Conservation (phyloP, 2,329 filamentous ascomycete species). For the Fusarium protoensiforme region DNA sequence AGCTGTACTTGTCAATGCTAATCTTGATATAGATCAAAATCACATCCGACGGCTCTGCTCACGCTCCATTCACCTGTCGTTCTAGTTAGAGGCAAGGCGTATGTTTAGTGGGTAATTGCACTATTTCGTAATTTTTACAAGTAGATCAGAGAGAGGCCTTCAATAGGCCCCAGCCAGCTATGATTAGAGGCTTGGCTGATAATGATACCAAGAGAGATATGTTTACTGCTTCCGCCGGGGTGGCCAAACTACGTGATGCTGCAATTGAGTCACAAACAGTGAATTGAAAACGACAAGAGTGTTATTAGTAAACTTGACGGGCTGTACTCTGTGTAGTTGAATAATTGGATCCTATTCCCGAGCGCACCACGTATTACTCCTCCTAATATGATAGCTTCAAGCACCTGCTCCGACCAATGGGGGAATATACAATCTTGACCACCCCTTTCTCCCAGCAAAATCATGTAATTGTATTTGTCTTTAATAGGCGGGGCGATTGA, state of each 20-base stretch:
- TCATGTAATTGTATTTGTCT: background rate
- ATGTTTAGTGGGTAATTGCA: background rate
- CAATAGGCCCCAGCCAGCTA: background rate
- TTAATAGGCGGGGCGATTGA: slow-evolving; percentile 34
- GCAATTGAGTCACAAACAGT: background rate
- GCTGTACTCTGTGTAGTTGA: background rate
- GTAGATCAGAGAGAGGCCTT: background rate
- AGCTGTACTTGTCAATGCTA: background rate
- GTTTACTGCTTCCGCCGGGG: background rate
- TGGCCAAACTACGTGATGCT: background rate
- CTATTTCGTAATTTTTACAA: background rate
- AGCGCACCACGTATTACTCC: background rate
- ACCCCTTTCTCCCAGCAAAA: background rate
- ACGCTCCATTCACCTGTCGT: slow-evolving; percentile 38
- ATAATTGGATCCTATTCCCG: background rate
- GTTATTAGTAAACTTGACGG: background rate
- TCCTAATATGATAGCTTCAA: background rate
- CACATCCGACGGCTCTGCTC: slow-evolving; percentile 27
- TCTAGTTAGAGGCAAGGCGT: slow-evolving; percentile 7
- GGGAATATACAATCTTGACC: background rate
- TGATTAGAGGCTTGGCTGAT: background rate
- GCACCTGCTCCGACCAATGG: background rate
- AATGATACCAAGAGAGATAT: background rate
- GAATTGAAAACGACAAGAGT: background rate
- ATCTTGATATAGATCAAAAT: slow-evolving; percentile 16